These are phyloP conservation scores for Botrytis byssoidea DNA, from an alignment of 2,329 filamentous ascomycete genomes.

Conservation along the genomic window DNA sequence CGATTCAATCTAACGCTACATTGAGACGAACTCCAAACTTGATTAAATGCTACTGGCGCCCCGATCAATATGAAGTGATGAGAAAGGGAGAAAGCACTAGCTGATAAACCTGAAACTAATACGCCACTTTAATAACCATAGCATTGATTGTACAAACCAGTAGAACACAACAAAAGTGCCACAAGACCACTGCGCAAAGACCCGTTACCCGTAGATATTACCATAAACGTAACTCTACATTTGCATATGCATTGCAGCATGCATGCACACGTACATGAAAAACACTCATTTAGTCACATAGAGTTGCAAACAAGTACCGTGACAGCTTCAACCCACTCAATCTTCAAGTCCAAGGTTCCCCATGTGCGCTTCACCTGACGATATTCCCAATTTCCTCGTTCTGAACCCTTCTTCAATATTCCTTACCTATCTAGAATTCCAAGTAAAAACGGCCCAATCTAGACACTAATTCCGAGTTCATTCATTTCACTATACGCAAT, in stretches of 20 bases:
- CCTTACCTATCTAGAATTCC: background rate
- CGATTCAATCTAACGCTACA: background rate
- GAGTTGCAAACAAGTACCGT: background rate
- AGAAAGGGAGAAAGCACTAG: background rate
- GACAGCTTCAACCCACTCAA: background rate
- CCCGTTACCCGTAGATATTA: constrained; percentile 4
- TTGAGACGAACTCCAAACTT: background rate
- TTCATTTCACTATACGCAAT: background rate
- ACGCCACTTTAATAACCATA: background rate
- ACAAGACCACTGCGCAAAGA: background rate
- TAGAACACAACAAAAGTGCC: background rate
- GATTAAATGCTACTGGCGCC: background rate
- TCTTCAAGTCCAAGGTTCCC: background rate
- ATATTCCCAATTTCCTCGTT: background rate
- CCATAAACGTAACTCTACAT: background rate
- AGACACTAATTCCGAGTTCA: background rate
- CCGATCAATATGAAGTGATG: background rate
- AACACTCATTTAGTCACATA: background rate
- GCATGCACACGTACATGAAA: background rate
- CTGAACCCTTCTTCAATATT: background rate
- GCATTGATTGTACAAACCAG: background rate
- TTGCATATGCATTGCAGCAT: constrained; percentile 10
- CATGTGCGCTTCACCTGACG: background rate
- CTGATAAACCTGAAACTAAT: background rate
- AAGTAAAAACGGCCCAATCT: background rate